phyloP scores from a whole-genome alignment of 768 basidiomycete genomes.

The Cyclocybe cylindracea region DNA sequence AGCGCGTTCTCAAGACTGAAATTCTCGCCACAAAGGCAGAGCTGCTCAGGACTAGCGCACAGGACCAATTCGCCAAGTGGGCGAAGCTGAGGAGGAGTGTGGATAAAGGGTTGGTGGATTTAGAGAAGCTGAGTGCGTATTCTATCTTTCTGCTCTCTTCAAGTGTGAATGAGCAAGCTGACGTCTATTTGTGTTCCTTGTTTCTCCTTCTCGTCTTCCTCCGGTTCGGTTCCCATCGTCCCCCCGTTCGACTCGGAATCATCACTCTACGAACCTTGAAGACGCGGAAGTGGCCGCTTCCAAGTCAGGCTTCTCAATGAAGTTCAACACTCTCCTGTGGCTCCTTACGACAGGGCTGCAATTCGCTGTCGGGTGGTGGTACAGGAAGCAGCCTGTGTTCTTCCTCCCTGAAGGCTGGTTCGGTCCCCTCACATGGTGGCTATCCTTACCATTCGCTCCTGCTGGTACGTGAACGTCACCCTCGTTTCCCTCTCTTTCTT shows the following conservation, averaged over 20 bases:
- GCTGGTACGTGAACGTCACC: slow-evolving; percentile 49
- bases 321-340: slow-evolving; percentile 80
- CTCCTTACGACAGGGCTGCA: slow-evolving; percentile 85
- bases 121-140: slow-evolving; percentile 87
- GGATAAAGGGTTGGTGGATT: slow-evolving; percentile 88
- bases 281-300: slow-evolving; percentile 65
- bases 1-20: slow-evolving; percentile 75
- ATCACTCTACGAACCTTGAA: slow-evolving; percentile 26
- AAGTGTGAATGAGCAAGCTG: background rate
- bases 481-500: background rate
- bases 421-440: slow-evolving; percentile 84
- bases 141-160: background rate
- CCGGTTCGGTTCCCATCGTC: no score
- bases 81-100: slow-evolving; percentile 88
- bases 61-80: slow-evolving; percentile 99
- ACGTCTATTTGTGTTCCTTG: background rate
- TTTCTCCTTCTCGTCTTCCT: background rate
- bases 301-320: slow-evolving; percentile 64
- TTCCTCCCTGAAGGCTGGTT: slow-evolving; percentile 92
- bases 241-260: no score
- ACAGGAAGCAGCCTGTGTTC: slow-evolving; percentile 87
- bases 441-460: slow-evolving; percentile 91
- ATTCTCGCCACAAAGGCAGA: slow-evolving; percentile 82
- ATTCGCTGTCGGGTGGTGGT: slow-evolving; percentile 88
- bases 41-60: slow-evolving; percentile 86